Conservation (phyloP, 371 early-diverging fungal species). For the Thermomucor indicae-seudaticae region DNA sequence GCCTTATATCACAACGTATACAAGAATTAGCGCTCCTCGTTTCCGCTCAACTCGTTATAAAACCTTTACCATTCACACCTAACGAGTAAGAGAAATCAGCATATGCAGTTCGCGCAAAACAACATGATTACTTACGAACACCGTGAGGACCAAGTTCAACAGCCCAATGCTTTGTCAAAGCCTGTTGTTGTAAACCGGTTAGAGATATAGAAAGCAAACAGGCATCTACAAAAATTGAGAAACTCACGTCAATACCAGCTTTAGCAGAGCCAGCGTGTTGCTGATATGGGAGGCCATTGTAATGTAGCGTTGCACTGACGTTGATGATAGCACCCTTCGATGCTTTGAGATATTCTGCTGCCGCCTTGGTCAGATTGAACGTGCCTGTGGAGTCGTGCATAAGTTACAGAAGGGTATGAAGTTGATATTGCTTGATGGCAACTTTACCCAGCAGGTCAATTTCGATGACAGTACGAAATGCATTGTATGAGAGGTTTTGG, state of each 20-base stretch:
- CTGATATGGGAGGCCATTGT: slow-evolving; percentile 57
- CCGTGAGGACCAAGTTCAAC: slow-evolving; percentile 49
- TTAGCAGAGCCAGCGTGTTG: slow-evolving; percentile 50
- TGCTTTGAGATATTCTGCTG: slow-evolving; percentile 65
- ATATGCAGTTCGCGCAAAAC: no score
- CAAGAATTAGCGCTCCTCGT: no score
- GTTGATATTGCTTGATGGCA: no score
- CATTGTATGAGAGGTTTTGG: slow-evolving; percentile 66
- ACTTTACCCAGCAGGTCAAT: slow-evolving; percentile 42
- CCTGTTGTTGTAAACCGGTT: slow-evolving; percentile 13
- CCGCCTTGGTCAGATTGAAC: slow-evolving; percentile 77
- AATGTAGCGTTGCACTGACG: slow-evolving; percentile 65
- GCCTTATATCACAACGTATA: slow-evolving; percentile 25
- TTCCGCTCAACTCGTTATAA: no score
- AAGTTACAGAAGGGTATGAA: no score
- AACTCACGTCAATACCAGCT: slow-evolving; percentile 35
- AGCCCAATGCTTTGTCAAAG: slow-evolving; percentile 52
- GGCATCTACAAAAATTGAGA: slow-evolving; percentile 1
- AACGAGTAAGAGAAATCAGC: no score
- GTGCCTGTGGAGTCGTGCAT: no score
- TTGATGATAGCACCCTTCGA: slow-evolving; percentile 66
- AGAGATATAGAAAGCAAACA: no score
- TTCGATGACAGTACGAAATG: slow-evolving; percentile 66
- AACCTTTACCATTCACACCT: no score
- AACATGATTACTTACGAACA: slow-evolving; percentile 23